phyloP scores from a whole-genome alignment of 2,329 filamentous ascomycete species.

The Trichoderma simmonsii region DNA sequence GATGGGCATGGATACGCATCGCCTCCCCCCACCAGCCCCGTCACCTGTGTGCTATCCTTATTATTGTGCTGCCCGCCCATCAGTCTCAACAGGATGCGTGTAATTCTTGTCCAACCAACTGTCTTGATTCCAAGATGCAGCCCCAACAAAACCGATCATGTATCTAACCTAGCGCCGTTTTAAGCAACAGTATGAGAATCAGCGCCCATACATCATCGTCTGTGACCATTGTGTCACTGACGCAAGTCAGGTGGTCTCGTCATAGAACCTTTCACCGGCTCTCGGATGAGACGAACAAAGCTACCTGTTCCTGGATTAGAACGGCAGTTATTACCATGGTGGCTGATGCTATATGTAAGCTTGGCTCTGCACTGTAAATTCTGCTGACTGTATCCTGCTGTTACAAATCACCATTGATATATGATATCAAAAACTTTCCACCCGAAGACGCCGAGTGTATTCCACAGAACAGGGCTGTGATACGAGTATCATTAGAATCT shows the following conservation, averaged over 20 bases:
- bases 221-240: constrained; percentile 18
- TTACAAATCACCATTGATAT: background rate
- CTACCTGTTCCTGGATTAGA: constrained; percentile 1
- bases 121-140: background rate
- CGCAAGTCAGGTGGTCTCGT: constrained; percentile 16
- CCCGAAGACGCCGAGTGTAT: background rate
- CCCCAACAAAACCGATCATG: background rate
- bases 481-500: background rate
- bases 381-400: background rate
- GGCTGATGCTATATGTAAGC: constrained; percentile 1
- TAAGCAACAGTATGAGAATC: background rate
- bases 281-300: background rate
- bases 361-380: background rate
- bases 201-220: constrained; percentile 1
- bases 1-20: background rate
- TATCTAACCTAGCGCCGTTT: background rate
- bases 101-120: background rate
- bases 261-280: background rate
- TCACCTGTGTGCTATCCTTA: background rate
- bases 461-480: background rate
- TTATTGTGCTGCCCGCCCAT: background rate
- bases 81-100: background rate
- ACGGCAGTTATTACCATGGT: background rate
- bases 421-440: background rate
- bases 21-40: background rate